These are phyloP conservation scores for Drechslerella stenobrocha DNA, from an alignment of 2,329 filamentous ascomycete species.

Conservation along the genomic window DNA sequence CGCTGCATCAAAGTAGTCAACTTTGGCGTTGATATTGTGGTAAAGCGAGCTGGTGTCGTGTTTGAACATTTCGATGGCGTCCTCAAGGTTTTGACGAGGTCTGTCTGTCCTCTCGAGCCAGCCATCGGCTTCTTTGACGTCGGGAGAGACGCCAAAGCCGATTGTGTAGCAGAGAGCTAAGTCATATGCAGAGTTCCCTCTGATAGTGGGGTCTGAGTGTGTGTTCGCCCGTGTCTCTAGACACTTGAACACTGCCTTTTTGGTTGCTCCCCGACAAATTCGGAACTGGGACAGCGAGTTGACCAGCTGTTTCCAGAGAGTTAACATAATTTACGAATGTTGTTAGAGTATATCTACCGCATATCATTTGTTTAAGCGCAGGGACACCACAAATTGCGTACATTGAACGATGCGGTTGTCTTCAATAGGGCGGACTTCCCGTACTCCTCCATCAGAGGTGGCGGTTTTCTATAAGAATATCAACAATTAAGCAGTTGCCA, in stretches of 20 bases:
- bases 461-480: conserved; percentile 2
- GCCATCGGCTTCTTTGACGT: background rate
- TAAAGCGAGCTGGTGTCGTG: conserved; percentile 4
- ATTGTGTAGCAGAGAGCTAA: conserved; percentile 15
- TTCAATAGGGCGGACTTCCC: conserved; percentile 6
- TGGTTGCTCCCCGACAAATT: background rate
- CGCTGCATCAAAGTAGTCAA: conserved; percentile 5
- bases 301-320: conserved; percentile 1
- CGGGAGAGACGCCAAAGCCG: conserved; percentile 2
- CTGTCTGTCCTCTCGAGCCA: conserved; percentile 4
- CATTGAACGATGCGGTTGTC: conserved; percentile 17
- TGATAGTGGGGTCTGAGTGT: background rate
- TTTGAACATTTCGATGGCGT: conserved; percentile 9
- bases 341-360: background rate
- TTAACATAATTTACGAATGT: background rate
- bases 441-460: conserved; percentile 13
- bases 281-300: conserved; percentile 3
- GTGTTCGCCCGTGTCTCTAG: background rate
- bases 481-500: background rate
- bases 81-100: conserved; percentile 5
- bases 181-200: conserved; percentile 11
- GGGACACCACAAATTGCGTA: background rate
- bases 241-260: conserved; percentile 8
- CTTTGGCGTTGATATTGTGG: background rate
- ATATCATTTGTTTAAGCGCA: no score